Evolutionary conservation across 2,329 filamentous ascomycete genomes (phyloP).

Genomic region (Arachnomyces sp.): DNA sequence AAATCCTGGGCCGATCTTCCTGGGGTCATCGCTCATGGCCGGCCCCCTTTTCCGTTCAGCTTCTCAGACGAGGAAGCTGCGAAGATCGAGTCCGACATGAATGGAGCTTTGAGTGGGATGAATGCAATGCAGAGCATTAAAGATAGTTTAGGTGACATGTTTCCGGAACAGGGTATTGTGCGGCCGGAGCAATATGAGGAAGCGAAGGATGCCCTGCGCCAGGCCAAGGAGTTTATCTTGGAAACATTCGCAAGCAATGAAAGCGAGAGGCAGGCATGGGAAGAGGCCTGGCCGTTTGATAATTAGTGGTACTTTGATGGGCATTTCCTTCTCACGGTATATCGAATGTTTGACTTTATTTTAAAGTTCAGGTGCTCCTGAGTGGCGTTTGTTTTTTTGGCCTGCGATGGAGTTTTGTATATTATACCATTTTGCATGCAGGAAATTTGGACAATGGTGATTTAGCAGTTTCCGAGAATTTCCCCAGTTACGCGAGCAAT

Average conservation of each 20-base stretch:
- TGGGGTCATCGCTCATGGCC: conserved; percentile 4
- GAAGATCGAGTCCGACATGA: conserved; percentile 5
- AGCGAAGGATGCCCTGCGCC: not conserved
- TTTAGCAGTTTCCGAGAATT: too few species aligned
- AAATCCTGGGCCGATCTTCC: conserved; percentile 18
- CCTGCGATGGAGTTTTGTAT: too few species aligned
- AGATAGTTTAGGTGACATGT: too few species aligned
- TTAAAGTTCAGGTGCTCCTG: too few species aligned
- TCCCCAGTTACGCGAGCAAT: too few species aligned
- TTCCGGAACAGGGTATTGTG: too few species aligned
- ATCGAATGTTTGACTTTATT: too few species aligned
- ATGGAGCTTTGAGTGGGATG: conserved; percentile 5
- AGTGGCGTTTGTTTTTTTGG: too few species aligned
- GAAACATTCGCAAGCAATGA: conserved; percentile 2
- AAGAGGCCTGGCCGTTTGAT: conserved; percentile 8
- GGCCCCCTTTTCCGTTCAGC: not conserved
- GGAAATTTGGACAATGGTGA: too few species aligned
- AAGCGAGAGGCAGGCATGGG: conserved; percentile 4
- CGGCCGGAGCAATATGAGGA: too few species aligned
- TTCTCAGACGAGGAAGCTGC: conserved; percentile 1
- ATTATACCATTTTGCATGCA: too few species aligned
- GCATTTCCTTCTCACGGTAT: not conserved
- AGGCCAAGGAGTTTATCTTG: conserved; percentile 7
- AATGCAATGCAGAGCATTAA: conserved; percentile 6
- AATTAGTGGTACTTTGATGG: conserved; percentile 1